Percentiles rank a stretch among this genome's conserved stretches.
phyloP scores from a whole-genome alignment of 2,329 filamentous ascomycete species.

The Cyclaneusma minus region DNA sequence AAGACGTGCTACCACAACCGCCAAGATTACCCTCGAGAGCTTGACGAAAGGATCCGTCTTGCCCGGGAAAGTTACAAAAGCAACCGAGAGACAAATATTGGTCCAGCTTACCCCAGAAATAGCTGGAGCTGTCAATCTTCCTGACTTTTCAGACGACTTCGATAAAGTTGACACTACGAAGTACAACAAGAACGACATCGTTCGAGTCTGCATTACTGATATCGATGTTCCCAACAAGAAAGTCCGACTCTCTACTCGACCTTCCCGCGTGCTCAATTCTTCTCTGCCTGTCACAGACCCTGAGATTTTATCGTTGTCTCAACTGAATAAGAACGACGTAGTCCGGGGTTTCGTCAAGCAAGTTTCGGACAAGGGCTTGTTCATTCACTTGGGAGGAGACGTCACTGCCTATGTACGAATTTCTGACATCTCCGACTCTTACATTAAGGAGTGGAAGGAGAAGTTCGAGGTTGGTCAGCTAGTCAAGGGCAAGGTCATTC shows the following conservation, averaged over 20 bases:
- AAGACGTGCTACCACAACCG: conserved; percentile 38
- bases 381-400: conserved; percentile 68
- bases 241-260: conserved; percentile 64
- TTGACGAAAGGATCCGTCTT: conserved; percentile 69
- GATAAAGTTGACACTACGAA: conserved; percentile 60
- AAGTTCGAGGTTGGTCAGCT: conserved; percentile 79
- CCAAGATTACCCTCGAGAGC: conserved; percentile 50
- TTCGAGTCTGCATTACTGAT: conserved; percentile 72
- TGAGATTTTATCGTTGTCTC: conserved; percentile 56
- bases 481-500: conserved; percentile 71
- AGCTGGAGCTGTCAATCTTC: conserved; percentile 64
- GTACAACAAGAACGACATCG: conserved; percentile 70
- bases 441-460: conserved; percentile 90
- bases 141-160: conserved; percentile 79
- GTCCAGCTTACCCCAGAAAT: conserved; percentile 73
- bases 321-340: conserved; percentile 63
- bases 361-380: conserved; percentile 76
- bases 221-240: conserved; percentile 76
- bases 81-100: conserved; percentile 68
- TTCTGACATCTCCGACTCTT: conserved; percentile 77
- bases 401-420: conserved; percentile 75
- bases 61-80: conserved; percentile 69
- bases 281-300: conserved; percentile 65
- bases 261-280: conserved; percentile 80
- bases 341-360: conserved; percentile 87